Evolutionary conservation across 2,329 filamentous ascomycete genomes (phyloP), one percentile per base, ranked within the genome.

Genomic region (Fusarium tanahbumbuense): DNA sequence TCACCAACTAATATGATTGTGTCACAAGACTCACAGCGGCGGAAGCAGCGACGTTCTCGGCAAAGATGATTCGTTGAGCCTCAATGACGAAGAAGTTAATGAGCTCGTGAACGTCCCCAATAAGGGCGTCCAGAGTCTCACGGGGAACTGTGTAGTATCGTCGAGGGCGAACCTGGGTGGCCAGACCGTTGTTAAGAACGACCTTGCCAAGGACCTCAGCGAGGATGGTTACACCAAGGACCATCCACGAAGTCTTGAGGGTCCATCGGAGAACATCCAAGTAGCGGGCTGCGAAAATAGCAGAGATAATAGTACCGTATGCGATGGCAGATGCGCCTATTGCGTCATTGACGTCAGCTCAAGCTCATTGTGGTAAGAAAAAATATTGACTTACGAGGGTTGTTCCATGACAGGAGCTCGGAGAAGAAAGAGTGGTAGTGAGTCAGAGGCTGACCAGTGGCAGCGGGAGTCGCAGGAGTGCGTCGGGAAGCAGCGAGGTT

Each of bases 31-130:
- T 79, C 84, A 91, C 89, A 72, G 83, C 85, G 74, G 81, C 80
- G 23, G 90, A 91, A 59, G 83, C 86, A 68, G 81, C 79, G 61
- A 92, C 79, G 73, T 91, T 92, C 84, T 92, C 90, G 45, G 86
- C 89, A 71, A 89, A 92, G 60, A 92, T 76, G 71, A 92, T 87
- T 67, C 89, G 86, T 83, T 92, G 90, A 53, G 85, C 83, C 82
- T 92, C 90, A 60, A 92, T 91, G 66, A 91, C 84, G 73, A 92
- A 89, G 79, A 92, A 92, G 84, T 92, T 92, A 81, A 90, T 79
- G 64, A 92, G 84, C 80, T 92, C 89, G 75, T 91, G 87, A 42
- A 89, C 82, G 70, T 92, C 90, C 60, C 87, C 88, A 73, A 90
- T 86, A 69, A 89, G 72, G 60, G 81, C 78, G 73, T 92, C 87